Percentiles rank a stretch among this genome's conserved stretches.
Conservation (phyloP, 2,329 filamentous ascomycete species). For the Sporothrix globosa region DNA sequence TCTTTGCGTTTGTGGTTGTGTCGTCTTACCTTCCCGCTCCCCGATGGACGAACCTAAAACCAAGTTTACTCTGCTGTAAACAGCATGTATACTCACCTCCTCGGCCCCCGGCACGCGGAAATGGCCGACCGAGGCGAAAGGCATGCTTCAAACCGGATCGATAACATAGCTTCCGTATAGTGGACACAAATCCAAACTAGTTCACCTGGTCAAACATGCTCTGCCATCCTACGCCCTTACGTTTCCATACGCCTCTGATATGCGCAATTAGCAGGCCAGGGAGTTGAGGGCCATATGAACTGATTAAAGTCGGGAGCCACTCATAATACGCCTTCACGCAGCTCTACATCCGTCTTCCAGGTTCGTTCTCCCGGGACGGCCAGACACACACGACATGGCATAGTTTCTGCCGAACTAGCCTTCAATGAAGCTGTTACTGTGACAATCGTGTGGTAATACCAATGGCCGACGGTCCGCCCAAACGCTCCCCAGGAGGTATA, state of each 20-base stretch:
- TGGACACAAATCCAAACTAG: background rate
- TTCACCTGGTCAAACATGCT: background rate
- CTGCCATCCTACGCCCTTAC: background rate
- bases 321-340: background rate
- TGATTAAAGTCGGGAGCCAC: background rate
- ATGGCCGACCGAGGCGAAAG: background rate
- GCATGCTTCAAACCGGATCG: background rate
- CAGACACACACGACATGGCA: background rate
- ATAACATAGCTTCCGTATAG: background rate
- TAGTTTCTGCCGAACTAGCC: background rate
- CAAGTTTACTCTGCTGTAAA: background rate
- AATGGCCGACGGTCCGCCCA: background rate
- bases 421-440: too few species aligned
- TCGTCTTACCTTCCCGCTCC: too few species aligned
- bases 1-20: too few species aligned
- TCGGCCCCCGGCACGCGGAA: background rate
- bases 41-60: too few species aligned
- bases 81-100: background rate
- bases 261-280: too few species aligned
- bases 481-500: background rate
- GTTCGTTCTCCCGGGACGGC: background rate
- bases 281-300: background rate
- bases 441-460: background rate
- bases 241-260: background rate
- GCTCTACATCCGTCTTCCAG: background rate